phyloP scores from a whole-genome alignment of 2,329 filamentous ascomycete species.

The Cytospora chrysosperma region DNA sequence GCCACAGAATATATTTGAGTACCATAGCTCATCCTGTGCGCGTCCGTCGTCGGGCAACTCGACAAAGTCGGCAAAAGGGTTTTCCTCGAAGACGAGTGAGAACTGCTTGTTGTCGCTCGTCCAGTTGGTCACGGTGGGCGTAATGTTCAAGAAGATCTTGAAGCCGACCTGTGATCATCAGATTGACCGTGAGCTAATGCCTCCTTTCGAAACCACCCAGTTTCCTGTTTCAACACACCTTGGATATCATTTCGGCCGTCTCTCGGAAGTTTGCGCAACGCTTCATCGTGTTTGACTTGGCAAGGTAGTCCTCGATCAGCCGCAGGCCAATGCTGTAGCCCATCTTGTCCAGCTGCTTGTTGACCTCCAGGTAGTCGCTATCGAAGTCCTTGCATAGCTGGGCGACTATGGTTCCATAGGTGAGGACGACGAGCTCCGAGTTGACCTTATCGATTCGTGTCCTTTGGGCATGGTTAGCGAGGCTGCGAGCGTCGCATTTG shows the following conservation, averaged over 20 bases:
- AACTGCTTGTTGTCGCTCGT: slow-evolving; percentile 95
- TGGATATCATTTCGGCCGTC: slow-evolving; percentile 94
- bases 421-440: slow-evolving; percentile 93
- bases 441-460: slow-evolving; percentile 97
- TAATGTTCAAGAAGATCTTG: slow-evolving; percentile 98
- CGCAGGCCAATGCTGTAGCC: slow-evolving; percentile 97
- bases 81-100: slow-evolving; percentile 94
- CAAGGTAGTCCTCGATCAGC: slow-evolving; percentile 95
- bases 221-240: slow-evolving; percentile 52
- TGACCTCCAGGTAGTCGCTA: slow-evolving; percentile 90
- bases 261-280: slow-evolving; percentile 91
- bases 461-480: slow-evolving; percentile 49
- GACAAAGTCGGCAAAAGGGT: slow-evolving; percentile 94
- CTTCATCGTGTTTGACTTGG: slow-evolving; percentile 87
- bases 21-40: slow-evolving; percentile 97
- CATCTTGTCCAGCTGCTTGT: slow-evolving; percentile 98
- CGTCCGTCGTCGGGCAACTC: slow-evolving; percentile 94
- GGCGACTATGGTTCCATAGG: slow-evolving; percentile 95
- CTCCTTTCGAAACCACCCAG: background rate
- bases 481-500: no score
- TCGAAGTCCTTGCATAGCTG: slow-evolving; percentile 97
- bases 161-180: slow-evolving; percentile 73
- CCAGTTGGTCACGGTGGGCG: slow-evolving; percentile 92
- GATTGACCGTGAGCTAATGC: background rate
- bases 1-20: slow-evolving; percentile 94